Evolutionary conservation across 2,329 filamentous ascomycete genomes (phyloP), one percentile per base, ranked within the genome.

Genomic region (Trichoderma arundinaceum): DNA sequence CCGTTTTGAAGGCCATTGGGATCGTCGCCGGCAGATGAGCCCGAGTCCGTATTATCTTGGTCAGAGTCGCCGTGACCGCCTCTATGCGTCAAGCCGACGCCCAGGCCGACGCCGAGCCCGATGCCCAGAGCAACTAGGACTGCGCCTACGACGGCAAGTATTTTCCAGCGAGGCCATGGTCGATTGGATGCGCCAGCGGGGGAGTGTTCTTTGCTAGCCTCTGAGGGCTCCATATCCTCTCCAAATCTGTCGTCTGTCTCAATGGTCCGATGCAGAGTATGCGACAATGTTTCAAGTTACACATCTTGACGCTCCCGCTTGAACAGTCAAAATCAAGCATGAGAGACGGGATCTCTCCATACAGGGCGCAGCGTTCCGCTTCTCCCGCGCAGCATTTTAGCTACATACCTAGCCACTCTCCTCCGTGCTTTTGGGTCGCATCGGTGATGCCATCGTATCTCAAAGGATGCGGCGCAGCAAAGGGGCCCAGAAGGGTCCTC

Each of bases 81-180:
- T 28, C 75, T 79, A 19, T 74, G 73, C 3, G 77, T 78, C 17
- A 88, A 76, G 9, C 86, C 86, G 6, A 89, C 74, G 3, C 85
- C 85, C 2, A 89, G 77, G 3, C 86, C 87, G 17, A 89, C 74
- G 0, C 79, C 83, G 8, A 88, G 74, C 0, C 74, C 82, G 44
- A 86, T 69, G 57, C 77, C 68, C 39, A 75, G 61, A 15, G 22
- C 22, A 28, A 73, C 35, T 22, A 71, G 64, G 35, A 74, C 54
- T 10, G 68, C 68, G 5, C 72, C 72, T 13, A 70, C 66, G 17
- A 75, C 58, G 32, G 72, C 67, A 12, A 75, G 65, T 67, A 76
- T 77, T 68, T 75, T 75, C 72, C 74, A 73, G n/a, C 71, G 63
- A 19, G 71, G 72, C 73, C 73, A 75, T 53, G 28, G 32, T 10